Percentiles rank a stretch among this genome's conserved stretches.
phyloP scores from a whole-genome alignment of 371 early-diverging fungal species.

The Apophysomyces sp. region DNA sequence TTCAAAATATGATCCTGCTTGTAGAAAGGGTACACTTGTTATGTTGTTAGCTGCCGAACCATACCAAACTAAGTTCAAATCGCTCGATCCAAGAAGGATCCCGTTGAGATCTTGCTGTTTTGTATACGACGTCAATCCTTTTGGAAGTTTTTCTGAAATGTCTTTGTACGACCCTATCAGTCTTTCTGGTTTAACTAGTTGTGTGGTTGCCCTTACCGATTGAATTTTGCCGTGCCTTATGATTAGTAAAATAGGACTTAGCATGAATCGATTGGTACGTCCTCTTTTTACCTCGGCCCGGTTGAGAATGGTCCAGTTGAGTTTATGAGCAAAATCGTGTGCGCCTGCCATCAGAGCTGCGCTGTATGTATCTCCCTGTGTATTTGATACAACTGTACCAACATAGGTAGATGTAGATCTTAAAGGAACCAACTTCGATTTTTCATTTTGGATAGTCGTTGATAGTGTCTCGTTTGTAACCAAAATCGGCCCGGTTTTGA shows the following conservation, averaged over 20 bases:
- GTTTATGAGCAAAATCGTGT: conserved; percentile 19
- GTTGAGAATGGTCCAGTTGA: conserved; percentile 31
- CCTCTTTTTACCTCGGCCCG: conserved; percentile 9
- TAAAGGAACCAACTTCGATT: conserved; percentile 33
- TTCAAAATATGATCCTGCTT: conserved; percentile 22
- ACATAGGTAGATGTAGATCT: conserved; percentile 18
- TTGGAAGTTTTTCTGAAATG: neutral
- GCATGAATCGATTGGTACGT: neutral
- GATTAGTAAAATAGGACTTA: neutral
- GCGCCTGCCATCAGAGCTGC: conserved; percentile 27
- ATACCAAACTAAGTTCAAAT: conserved; percentile 10
- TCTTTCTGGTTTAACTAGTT: neutral
- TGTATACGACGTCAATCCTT: no score
- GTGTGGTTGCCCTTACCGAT: conserved; percentile 7
- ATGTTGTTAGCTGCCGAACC: conserved; percentile 7
- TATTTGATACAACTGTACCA: conserved; percentile 22
- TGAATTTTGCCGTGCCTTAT: conserved; percentile 3
- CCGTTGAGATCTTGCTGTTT: neutral
- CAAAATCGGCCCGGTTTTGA: conserved; percentile 30
- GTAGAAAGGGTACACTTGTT: conserved; percentile 4
- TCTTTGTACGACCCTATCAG: no score
- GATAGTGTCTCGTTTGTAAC: conserved; percentile 25
- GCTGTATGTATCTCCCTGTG: conserved; percentile 26
- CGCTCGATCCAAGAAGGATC: conserved; percentile 24
- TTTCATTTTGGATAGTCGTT: conserved; percentile 23